A percentile compares a stretch with the other conserved stretches of the same genome.
Evolutionary conservation across 2,329 filamentous ascomycete genomes (phyloP).

Genomic region (Colletotrichum godetiae): DNA sequence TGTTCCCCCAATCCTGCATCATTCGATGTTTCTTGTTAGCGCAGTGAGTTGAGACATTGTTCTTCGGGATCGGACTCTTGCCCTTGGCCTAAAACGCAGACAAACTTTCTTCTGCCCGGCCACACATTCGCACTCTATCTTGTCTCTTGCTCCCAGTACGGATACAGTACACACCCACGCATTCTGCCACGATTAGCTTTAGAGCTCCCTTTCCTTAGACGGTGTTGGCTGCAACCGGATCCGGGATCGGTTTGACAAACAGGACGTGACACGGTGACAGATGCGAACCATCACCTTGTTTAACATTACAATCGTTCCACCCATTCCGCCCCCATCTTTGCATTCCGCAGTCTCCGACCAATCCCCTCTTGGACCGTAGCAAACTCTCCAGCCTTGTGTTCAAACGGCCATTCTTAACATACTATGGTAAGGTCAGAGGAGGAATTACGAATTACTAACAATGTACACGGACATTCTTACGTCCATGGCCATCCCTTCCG

Average conservation of each 20-base stretch:
- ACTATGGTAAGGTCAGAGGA: neutral
- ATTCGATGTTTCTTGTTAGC: constrained; percentile 23
- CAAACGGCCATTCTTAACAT: neutral
- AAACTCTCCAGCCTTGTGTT: neutral
- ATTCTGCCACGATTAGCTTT: neutral
- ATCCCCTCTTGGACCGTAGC: neutral
- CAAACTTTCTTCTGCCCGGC: neutral
- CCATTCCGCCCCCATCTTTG: neutral
- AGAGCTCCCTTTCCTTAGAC: neutral
- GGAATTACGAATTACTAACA: neutral
- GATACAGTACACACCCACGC: neutral
- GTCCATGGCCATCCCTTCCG: neutral
- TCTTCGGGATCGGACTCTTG: neutral
- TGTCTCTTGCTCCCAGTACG: neutral
- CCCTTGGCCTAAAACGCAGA: constrained; percentile 4
- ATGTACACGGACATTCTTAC: neutral
- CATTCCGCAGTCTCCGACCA: neutral
- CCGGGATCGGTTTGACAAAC: neutral
- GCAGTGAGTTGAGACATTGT: constrained; percentile 13
- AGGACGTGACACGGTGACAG: neutral
- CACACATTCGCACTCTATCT: neutral
- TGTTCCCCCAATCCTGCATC: neutral
- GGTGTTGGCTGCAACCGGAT: neutral
- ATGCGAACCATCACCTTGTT: neutral
- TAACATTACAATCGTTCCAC: neutral